Base-by-base conservation (phyloP, 2,329 filamentous ascomycete genomes). In the Cryphonectria naterciae region DNA sequence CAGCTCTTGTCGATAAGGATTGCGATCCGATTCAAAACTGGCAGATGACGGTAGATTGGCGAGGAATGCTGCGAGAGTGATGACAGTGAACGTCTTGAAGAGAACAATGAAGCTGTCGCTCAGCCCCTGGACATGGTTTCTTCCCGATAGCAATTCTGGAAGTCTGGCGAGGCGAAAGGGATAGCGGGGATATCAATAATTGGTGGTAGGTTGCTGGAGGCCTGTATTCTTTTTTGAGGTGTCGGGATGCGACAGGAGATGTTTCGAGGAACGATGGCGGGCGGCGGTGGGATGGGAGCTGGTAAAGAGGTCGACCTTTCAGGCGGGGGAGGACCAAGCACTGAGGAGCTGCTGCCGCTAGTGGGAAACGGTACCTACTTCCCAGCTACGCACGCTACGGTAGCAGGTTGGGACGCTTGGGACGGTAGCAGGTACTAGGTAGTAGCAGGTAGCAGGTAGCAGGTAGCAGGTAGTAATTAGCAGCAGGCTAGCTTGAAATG, bases 201-300 rank as follows among this genome's bases (percentile, higher is more conserved):
- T 39, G 41, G 58, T 28, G 52, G 74, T 75, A 77, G 77, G 81
- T 32, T 32, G 79, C 79, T 82, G 77, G 73, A 77, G 81, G 79
- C 79, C 81, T 75, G 76, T 78, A 74, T 49, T 49, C 37, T 71
- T 22, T 71, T 22, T 17, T 8, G 46, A 41, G 46, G 69, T 65
- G 56, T 75, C 72, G 71, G 79, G 77, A 79, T 83, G 82, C 83
- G 80, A 83, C 82, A 82, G 78, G 78, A 80, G 77, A 77, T 79
- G 81, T 83, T 83, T 82, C 80, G 81, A 81, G 79, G 75, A 75
- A 39, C 37, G 73, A 77, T 70, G 67, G 73, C 70, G 68, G 78
- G 73, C 76, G 78, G 73, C 76, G 76, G 74, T 75, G 74, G 72
- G 73, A 72, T 75, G 74, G 75, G 74, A 75, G 64, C 71, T 72